phyloP scores from a whole-genome alignment of 176 grass and related monocot species.

The Thalia dealbata region DNA sequence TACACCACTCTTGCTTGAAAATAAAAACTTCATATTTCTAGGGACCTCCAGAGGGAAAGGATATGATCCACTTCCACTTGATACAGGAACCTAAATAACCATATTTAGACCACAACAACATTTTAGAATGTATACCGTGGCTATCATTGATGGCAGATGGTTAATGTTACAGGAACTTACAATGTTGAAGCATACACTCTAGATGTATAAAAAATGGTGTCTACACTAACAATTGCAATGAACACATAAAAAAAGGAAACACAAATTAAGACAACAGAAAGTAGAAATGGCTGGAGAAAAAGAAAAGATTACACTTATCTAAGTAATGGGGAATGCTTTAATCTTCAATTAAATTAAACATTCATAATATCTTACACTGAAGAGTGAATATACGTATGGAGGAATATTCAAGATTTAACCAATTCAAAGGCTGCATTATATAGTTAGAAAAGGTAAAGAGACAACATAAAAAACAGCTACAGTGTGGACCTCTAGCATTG shows the following conservation, averaged over 20 bases:
- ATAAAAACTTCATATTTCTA: slow-evolving; percentile 73
- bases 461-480: not conserved
- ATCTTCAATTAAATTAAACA: not conserved
- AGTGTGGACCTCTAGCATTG: not conserved
- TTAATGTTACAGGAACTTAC: not conserved
- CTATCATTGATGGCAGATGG: not conserved
- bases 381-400: not conserved
- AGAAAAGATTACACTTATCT: not conserved
- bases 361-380: not conserved
- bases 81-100: slow-evolving; percentile 68
- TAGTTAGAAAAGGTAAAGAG: not conserved
- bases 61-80: slow-evolving; percentile 63
- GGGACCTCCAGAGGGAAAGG: slow-evolving; percentile 72
- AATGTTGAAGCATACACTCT: not conserved
- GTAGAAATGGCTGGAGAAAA: not conserved
- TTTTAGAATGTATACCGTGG: not conserved
- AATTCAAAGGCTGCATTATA: not conserved
- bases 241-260: not conserved
- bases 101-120: slow-evolving; percentile 16
- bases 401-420: not conserved
- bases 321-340: not conserved
- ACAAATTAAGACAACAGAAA: not conserved
- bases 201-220: not conserved
- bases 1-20: slow-evolving; percentile 62
- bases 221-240: not conserved